phyloP scores from a whole-genome alignment of 2,329 filamentous ascomycete genomes.

The Didymella pinodella region DNA sequence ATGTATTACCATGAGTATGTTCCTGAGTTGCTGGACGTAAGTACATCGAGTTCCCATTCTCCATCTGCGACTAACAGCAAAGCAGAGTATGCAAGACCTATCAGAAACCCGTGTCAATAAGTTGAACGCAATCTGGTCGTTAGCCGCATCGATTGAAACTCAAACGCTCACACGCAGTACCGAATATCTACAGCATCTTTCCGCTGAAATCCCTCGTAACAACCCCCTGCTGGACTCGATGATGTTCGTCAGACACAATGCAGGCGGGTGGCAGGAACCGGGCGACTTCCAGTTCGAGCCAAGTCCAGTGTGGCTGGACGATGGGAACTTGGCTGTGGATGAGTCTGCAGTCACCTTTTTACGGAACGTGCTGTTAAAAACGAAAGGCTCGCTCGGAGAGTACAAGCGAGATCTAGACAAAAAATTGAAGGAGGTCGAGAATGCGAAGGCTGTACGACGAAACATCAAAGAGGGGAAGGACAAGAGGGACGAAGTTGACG shows the following conservation, averaged over 20 bases:
- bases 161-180: conserved; percentile 77
- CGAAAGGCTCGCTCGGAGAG: conserved; percentile 82
- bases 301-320: conserved; percentile 96
- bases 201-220: conserved; percentile 85
- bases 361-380: conserved; percentile 90
- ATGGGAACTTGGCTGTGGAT: conserved; percentile 84
- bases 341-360: conserved; percentile 88
- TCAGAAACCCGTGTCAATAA: conserved; percentile 86
- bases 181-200: conserved; percentile 74
- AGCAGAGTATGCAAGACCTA: conserved; percentile 81
- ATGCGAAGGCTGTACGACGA: conserved; percentile 75
- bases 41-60: background rate
- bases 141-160: conserved; percentile 81
- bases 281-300: conserved; percentile 87
- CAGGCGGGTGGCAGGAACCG: conserved; percentile 82
- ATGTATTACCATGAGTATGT: conserved; percentile 97
- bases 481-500: conserved; percentile 85
- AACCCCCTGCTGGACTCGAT: conserved; percentile 89
- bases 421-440: conserved; percentile 85
- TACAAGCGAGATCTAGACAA: conserved; percentile 83
- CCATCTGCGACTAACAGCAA: conserved; percentile 11
- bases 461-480: conserved; percentile 83
- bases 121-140: conserved; percentile 84
- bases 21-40: conserved; percentile 88
- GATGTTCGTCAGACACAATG: conserved; percentile 97